A percentile compares a stretch with the other conserved stretches of the same genome.
Evolutionary conservation across 352 stramenopile genomes (phyloP).

Genomic region (Globisporangium spinosum): DNA sequence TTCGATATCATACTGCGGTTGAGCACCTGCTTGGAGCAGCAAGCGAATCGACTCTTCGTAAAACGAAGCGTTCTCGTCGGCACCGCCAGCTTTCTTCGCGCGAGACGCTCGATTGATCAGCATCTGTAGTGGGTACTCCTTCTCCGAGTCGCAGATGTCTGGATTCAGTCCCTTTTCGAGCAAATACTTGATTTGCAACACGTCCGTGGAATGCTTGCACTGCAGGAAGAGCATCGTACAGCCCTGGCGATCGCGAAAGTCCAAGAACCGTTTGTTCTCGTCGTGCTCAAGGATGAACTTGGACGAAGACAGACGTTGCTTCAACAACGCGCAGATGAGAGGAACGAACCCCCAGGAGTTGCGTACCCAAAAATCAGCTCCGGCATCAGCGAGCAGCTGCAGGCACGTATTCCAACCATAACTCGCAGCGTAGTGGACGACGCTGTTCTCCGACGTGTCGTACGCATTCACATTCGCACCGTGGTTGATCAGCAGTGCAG

Average conservation of each 20-base stretch:
- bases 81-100: not conserved
- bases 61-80: conserved; percentile 25
- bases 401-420: conserved; percentile 75
- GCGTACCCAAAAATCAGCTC: conserved; percentile 60
- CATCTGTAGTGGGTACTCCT: conserved; percentile 58
- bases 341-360: conserved; percentile 78
- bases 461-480: conserved; percentile 75
- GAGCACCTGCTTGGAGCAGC: conserved; percentile 47
- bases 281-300: conserved; percentile 68
- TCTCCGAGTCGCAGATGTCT: conserved; percentile 60
- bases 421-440: conserved; percentile 69
- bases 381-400: conserved; percentile 44
- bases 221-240: conserved; percentile 83
- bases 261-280: conserved; percentile 49
- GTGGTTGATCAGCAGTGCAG: conserved; percentile 54
- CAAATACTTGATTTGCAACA: conserved; percentile 64
- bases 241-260: conserved; percentile 70
- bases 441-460: conserved; percentile 74
- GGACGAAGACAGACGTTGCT: conserved; percentile 48
- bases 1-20: conserved; percentile 41
- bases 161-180: conserved; percentile 65
- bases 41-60: conserved; percentile 46
- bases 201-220: conserved; percentile 60
- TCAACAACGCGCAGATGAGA: conserved; percentile 63
- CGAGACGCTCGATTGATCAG: conserved; percentile 38